Percentiles rank a stretch among this genome's conserved stretches.
Evolutionary conservation across 2,329 filamentous ascomycete genomes (phyloP).

Genomic region (Cercospora zeae-maydis): DNA sequence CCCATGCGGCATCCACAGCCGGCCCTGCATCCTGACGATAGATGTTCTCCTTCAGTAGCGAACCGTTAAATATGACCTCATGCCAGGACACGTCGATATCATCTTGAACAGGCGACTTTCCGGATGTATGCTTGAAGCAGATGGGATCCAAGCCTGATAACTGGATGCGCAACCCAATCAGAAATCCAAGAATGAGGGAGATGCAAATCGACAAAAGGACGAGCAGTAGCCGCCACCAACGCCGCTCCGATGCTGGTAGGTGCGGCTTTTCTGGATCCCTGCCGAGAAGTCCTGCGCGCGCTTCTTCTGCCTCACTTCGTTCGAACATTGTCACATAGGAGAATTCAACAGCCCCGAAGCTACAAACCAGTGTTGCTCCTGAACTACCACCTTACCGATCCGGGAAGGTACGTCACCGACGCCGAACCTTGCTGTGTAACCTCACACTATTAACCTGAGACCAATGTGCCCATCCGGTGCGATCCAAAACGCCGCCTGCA

Average conservation of each 20-base stretch:
- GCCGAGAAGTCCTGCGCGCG: not conserved
- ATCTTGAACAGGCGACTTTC: conserved; percentile 12
- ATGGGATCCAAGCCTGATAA: not conserved
- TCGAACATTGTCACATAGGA: not conserved
- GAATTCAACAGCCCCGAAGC: not conserved
- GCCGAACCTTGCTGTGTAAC: not conserved
- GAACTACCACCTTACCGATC: not conserved
- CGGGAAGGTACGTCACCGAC: not conserved
- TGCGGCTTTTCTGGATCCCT: not conserved
- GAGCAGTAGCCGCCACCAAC: not conserved
- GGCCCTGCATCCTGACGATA: conserved; percentile 47
- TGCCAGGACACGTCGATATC: conserved; percentile 16
- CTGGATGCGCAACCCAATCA: not conserved
- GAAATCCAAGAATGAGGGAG: not conserved
- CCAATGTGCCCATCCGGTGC: not conserved
- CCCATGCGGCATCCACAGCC: conserved; percentile 56
- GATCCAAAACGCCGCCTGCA: not conserved
- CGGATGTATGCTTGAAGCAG: conserved; percentile 10
- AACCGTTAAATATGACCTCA: conserved; percentile 52
- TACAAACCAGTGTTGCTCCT: not conserved
- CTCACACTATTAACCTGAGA: not conserved
- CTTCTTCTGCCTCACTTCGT: not conserved
- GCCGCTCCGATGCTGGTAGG: not conserved
- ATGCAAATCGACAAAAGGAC: not conserved
- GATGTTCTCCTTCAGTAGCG: conserved; percentile 53